These are phyloP conservation scores for Saprolegnia parasitica DNA, from an alignment of 352 stramenopile genomes.

Conservation along the genomic window DNA sequence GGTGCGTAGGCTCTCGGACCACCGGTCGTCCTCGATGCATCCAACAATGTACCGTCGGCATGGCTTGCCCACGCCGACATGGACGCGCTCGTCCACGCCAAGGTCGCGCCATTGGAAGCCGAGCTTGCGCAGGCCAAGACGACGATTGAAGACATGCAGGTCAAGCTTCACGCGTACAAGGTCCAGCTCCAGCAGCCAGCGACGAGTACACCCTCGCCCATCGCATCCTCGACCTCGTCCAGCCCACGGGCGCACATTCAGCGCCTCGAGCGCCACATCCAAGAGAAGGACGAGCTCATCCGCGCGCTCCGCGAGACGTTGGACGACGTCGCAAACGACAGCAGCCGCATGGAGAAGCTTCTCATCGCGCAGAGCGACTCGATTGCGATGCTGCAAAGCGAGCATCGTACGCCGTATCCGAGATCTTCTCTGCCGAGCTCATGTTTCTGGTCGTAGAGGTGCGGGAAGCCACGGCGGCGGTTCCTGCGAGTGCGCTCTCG, in stretches of 20 bases:
- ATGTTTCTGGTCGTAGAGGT: conserved; percentile 32
- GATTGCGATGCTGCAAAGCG: conserved; percentile 46
- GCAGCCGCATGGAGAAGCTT: conserved; percentile 44
- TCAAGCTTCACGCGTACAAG: conserved; percentile 34
- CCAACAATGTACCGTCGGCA: neutral
- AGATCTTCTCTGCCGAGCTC: conserved; percentile 47
- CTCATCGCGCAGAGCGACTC: conserved; percentile 35
- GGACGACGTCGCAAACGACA: conserved; percentile 37
- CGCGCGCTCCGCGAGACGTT: conserved; percentile 33
- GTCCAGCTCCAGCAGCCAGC: conserved; percentile 23
- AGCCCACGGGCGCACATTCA: neutral
- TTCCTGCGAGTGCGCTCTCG: neutral
- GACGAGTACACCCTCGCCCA: neutral
- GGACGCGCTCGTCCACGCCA: conserved; percentile 3
- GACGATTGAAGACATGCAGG: conserved; percentile 32
- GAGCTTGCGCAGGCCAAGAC: conserved; percentile 31
- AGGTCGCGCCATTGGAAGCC: conserved; percentile 21
- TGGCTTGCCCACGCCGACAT: conserved; percentile 16
- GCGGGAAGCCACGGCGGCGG: conserved; percentile 51
- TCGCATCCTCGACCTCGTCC: neutral
- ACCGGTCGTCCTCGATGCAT: conserved; percentile 2
- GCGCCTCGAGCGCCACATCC: conserved; percentile 32
- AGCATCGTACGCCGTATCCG: conserved; percentile 44
- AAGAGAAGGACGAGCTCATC: conserved; percentile 52
- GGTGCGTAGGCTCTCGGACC: conserved; percentile 15